A percentile compares a stretch with the other conserved stretches of the same genome.
These are phyloP conservation scores for Cladosporium colombiae DNA, from an alignment of 2,329 filamentous ascomycete species.

Conservation along the genomic window DNA sequence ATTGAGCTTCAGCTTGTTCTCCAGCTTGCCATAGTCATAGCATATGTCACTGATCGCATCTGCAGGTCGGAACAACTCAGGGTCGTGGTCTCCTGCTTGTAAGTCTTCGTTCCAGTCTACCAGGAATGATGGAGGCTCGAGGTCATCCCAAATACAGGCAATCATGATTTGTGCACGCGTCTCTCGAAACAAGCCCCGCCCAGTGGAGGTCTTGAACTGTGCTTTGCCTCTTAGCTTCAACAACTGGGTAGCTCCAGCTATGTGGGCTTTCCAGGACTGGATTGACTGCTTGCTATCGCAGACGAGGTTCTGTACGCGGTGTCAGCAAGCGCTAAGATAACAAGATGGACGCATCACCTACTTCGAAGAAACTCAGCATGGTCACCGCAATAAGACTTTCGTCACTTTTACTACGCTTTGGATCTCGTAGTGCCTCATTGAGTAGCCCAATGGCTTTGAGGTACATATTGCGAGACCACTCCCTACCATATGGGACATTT, in stretches of 20 bases:
- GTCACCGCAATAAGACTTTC: slow-evolving; percentile 39
- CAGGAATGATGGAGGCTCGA: slow-evolving; percentile 32
- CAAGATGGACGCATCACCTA: slow-evolving; percentile 25
- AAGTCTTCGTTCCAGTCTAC: slow-evolving; percentile 33
- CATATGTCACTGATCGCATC: slow-evolving; percentile 30
- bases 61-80: slow-evolving; percentile 24
- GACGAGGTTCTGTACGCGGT: slow-evolving; percentile 28
- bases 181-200: slow-evolving; percentile 34
- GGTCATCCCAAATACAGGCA: slow-evolving; percentile 35
- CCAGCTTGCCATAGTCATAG: slow-evolving; percentile 31
- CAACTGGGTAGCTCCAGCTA: slow-evolving; percentile 39
- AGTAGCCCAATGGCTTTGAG: slow-evolving; percentile 36
- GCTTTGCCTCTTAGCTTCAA: slow-evolving; percentile 35
- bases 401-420: slow-evolving; percentile 34
- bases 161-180: slow-evolving; percentile 32
- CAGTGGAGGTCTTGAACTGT: slow-evolving; percentile 32
- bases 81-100: slow-evolving; percentile 19
- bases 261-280: slow-evolving; percentile 43
- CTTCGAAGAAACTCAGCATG: slow-evolving; percentile 42
- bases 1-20: slow-evolving; percentile 24
- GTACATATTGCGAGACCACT: slow-evolving; percentile 32
- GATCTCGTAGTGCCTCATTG: slow-evolving; percentile 36
- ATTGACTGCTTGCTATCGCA: slow-evolving; percentile 35
- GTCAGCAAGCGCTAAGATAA: background rate
- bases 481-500: slow-evolving; percentile 26